A percentile compares a stretch with the other conserved stretches of the same genome.
Evolutionary conservation across 768 basidiomycete genomes (phyloP).

Genomic region (Pleurotus citrinopileatus): DNA sequence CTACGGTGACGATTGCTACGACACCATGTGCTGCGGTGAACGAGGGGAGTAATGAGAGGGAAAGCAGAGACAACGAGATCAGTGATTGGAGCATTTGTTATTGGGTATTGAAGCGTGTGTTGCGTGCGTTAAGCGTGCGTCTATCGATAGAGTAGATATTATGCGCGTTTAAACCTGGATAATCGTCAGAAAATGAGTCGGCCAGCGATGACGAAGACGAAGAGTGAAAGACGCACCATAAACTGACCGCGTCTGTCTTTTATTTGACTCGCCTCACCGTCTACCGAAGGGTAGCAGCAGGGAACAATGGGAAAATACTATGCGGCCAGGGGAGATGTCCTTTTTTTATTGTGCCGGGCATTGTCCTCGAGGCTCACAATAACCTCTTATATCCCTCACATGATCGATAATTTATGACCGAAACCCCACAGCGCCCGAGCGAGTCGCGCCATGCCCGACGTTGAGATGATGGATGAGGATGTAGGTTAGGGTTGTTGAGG

Average conservation of each 20-base stretch:
- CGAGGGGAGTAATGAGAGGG: constrained; percentile 25
- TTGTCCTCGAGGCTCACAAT: constrained; percentile 1
- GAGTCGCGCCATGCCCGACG: not conserved
- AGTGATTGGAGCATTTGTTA: constrained; percentile 22
- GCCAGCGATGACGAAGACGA: not conserved
- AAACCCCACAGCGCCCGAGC: not conserved
- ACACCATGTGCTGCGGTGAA: constrained; percentile 45
- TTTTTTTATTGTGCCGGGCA: not conserved
- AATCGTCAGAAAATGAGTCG: not conserved
- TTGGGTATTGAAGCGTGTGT: too few relatives aligned
- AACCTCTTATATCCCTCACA: not conserved
- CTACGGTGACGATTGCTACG: constrained; percentile 35
- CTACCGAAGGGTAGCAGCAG: not conserved
- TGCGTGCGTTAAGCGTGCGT: not conserved
- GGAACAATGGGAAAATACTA: not conserved
- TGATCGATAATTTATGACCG: not conserved
- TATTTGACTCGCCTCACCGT: not conserved
- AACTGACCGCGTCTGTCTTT: not conserved
- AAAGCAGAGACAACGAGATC: constrained; percentile 26
- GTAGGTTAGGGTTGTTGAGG: not conserved
- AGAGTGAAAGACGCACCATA: not conserved
- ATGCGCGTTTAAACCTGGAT: not conserved
- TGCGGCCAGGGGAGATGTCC: not conserved
- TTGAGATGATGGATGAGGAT: not conserved
- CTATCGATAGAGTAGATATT: constrained; percentile 8